phyloP scores from a whole-genome alignment of 768 basidiomycete species.

The Crepidotus variabilis region DNA sequence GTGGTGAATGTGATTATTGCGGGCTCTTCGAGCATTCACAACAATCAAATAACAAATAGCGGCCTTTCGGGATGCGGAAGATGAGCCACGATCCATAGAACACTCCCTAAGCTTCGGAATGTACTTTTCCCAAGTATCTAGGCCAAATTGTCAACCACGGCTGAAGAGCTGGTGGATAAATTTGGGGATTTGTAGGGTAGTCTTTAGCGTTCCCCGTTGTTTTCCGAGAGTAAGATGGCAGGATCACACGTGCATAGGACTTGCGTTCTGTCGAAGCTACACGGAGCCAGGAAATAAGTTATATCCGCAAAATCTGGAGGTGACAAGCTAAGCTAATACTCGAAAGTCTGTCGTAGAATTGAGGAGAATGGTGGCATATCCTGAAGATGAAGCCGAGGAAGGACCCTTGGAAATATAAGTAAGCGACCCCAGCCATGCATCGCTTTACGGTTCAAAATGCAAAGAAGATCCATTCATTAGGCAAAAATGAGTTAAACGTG shows the following conservation, averaged over 20 bases:
- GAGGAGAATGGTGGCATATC: neutral
- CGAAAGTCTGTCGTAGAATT: neutral
- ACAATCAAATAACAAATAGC: neutral
- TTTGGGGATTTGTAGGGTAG: too few relatives aligned
- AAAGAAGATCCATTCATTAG: neutral
- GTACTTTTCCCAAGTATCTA: too few relatives aligned
- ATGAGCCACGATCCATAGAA: neutral
- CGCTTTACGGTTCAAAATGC: neutral
- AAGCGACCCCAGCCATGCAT: neutral
- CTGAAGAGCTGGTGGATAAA: too few relatives aligned
- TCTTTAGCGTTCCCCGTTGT: too few relatives aligned
- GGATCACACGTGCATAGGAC: neutral
- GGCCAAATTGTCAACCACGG: too few relatives aligned
- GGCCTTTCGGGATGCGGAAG: neutral
- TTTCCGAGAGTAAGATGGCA: neutral
- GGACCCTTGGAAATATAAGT: neutral
- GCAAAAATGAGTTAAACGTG: neutral
- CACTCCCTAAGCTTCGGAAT: neutral
- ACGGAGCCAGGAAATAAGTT: too few relatives aligned
- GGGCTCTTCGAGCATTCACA: neutral
- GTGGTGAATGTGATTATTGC: neutral
- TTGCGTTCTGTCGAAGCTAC: neutral
- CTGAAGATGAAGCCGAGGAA: neutral
- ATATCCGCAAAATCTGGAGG: too few relatives aligned
- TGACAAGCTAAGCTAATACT: neutral